A percentile compares a stretch with the other conserved stretches of the same genome.
Evolutionary conservation across 176 grass and related monocot genomes (phyloP).

Genomic region (Dendrocalamus sinicus): DNA sequence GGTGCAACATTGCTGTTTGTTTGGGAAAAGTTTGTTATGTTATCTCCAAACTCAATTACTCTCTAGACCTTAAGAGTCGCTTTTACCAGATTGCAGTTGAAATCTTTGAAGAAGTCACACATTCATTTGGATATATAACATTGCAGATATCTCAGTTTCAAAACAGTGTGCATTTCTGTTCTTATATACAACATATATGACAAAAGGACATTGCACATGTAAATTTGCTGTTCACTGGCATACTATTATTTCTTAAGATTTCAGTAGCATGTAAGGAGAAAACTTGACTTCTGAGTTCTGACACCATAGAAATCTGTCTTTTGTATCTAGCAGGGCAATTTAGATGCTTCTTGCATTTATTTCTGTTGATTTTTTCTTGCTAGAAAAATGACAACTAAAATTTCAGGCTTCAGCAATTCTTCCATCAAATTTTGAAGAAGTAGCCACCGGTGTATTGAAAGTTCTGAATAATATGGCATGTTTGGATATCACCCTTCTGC

Average conservation of each 20-base stretch:
- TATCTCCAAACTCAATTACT: slow-evolving; percentile 23
- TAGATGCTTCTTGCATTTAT: slow-evolving; percentile 25
- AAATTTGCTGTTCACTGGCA: not conserved
- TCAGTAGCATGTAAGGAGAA: slow-evolving; percentile 24
- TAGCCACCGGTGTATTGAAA: slow-evolving; percentile 94
- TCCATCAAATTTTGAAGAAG: slow-evolving; percentile 99
- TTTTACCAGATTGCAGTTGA: slow-evolving; percentile 22
- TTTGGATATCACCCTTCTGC: slow-evolving; percentile 89
- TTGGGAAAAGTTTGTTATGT: slow-evolving; percentile 27
- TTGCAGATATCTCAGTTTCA: slow-evolving; percentile 1
- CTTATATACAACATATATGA: slow-evolving; percentile 8
- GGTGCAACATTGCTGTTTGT: not conserved
- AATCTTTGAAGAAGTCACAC: not conserved
- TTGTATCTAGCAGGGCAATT: slow-evolving; percentile 20
- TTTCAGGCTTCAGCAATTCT: slow-evolving; percentile 82
- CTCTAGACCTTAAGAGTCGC: slow-evolving; percentile 5
- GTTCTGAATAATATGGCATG: slow-evolving; percentile 93
- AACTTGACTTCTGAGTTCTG: not conserved
- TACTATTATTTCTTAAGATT: slow-evolving; percentile 24
- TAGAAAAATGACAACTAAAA: slow-evolving; percentile 29
- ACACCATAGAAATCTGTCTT: not conserved
- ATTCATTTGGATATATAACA: slow-evolving; percentile 25
- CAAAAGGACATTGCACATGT: not conserved
- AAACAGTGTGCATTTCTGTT: slow-evolving; percentile 38
- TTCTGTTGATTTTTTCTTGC: slow-evolving; percentile 29